Evolutionary conservation across 2,329 filamentous ascomycete genomes (phyloP), one percentile per base, ranked within the genome.

Genomic region (Colletotrichum sp.): DNA sequence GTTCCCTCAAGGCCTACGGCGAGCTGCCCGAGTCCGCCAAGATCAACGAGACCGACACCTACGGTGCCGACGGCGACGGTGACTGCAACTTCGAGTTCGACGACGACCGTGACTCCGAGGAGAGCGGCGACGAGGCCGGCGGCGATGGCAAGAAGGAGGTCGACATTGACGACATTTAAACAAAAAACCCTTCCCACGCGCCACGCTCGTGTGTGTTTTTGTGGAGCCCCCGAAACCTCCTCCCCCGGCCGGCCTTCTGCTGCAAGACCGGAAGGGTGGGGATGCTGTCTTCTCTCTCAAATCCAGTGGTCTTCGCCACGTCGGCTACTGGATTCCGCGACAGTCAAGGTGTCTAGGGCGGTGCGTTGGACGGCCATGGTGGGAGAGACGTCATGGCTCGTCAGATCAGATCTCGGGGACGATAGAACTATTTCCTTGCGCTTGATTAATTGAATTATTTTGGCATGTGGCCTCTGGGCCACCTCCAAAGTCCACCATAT

Each of bases 31-130:
- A 99, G 89, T 95, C 93, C 83, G 97, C 97, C 85, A 99, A 99
- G 94, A 99, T 99, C 92, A 99, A 99, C 92, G 97, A 99, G 92
- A 98, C 96, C 79, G 97, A 99, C 87, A 98, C 95, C 64, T 98
- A 94, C 83, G 92, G 95, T 83, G 95, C 96, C 87, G 95, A 96
- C 86, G 96, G 96, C 86, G 94, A 98, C 85, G 96, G 97, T 87
- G 95, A 98, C 83, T 95, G 95, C 89, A 97, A 97, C 88, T 98
- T 99, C 90, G 97, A 99, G 89, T 99, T 99, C 90, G 97, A 98
- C 88, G 96, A 99, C 86, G 96, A 98, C 87, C 90, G 93, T 80
- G 93, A 95, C 83, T 84, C 84, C 55, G 90, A 88, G 62, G 87
- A 91, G 52, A 86, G 85, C 30, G 91, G 91, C 36, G 89, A 89